Percentiles rank a stretch among this genome's conserved stretches.
Conservation (phyloP, 2,329 filamentous ascomycete species). For the Penicillium hordei region DNA sequence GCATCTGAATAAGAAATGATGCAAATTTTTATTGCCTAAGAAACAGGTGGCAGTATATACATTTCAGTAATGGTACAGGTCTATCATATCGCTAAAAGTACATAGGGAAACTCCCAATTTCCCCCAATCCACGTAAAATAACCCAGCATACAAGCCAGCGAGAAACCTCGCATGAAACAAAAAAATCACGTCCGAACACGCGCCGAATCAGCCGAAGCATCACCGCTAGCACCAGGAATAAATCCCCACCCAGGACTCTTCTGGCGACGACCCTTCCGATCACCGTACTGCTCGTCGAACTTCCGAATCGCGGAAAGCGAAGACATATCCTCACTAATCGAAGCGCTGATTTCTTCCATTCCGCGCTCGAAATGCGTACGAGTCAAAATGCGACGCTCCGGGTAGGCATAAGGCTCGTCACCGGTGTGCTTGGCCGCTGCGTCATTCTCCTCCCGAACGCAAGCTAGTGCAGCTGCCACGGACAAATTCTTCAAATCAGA, state of each 20-base stretch:
- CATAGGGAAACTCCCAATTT: slow-evolving; percentile 14
- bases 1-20: neutral
- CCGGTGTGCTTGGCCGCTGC: slow-evolving; percentile 38
- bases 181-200: slow-evolving; percentile 42
- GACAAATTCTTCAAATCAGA: slow-evolving; percentile 55
- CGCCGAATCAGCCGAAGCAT: slow-evolving; percentile 37
- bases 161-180: neutral
- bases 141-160: slow-evolving; percentile 1
- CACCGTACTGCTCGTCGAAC: slow-evolving; percentile 94
- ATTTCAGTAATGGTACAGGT: slow-evolving; percentile 33
- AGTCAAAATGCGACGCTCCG: slow-evolving; percentile 65
- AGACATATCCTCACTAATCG: slow-evolving; percentile 90
- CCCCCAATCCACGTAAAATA: neutral
- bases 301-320: slow-evolving; percentile 82
- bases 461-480: slow-evolving; percentile 51
- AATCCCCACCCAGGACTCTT: slow-evolving; percentile 58
- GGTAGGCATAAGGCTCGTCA: slow-evolving; percentile 58
- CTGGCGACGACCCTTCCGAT: slow-evolving; percentile 66
- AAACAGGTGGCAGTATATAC: slow-evolving; percentile 16
- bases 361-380: slow-evolving; percentile 79
- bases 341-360: slow-evolving; percentile 83
- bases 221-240: slow-evolving; percentile 36
- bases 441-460: slow-evolving; percentile 50
- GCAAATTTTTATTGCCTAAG: neutral
- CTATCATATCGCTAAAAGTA: slow-evolving; percentile 36